Evolutionary conservation across 306 rosid species (phyloP), one percentile per base, ranked within the genome.

Genomic region (Myrica gale): DNA sequence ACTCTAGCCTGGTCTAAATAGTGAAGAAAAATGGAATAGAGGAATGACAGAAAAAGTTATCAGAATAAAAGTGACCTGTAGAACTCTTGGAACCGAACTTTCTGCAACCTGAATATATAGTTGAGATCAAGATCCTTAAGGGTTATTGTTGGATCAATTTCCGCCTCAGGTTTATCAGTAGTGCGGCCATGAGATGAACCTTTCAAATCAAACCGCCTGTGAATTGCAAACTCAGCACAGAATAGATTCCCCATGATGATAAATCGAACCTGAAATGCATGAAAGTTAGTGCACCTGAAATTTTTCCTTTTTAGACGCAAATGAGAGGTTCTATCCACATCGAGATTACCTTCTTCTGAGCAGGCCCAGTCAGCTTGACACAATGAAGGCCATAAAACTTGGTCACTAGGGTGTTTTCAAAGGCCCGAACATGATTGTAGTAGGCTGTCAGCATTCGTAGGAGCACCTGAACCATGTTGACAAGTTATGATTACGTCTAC

Each of bases 211-310:
- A 92, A 95, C 63, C 99, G 90, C 78, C 89, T 78, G 13, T 95
- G 99, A 76, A 95, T 92, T 63, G 75, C 60, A 62, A 80, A 79
- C 69, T 89, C 87, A 1, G 99, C 84, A 80, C 98, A 90, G 73
- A 95, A 95, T 54, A 95, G 84, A 75, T 95, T 95, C 79, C 98
- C 96, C 99, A 95, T 95, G 65, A 95, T 92, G 80, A 95, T 93
- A 79, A 95, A 95, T 12, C 99, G 91, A 72, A 95, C 98, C 98
- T 95, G 87, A 58, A 80, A 71, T 74, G 42, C 12, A 69, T 58
- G 19, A 20, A 79, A 74, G 55, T 43, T 43, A 21, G 72, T 43
- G 52, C 74, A 77, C 72, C 19, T 52, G 62, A 72, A 58, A 66
- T n/a, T 26, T 19, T 16, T 12, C 2, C 7, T 41, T 53, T 20